Base-by-base conservation (phyloP, 495 filamentous ascomycete genomes). In the Jackrogersella minutella region DNA sequence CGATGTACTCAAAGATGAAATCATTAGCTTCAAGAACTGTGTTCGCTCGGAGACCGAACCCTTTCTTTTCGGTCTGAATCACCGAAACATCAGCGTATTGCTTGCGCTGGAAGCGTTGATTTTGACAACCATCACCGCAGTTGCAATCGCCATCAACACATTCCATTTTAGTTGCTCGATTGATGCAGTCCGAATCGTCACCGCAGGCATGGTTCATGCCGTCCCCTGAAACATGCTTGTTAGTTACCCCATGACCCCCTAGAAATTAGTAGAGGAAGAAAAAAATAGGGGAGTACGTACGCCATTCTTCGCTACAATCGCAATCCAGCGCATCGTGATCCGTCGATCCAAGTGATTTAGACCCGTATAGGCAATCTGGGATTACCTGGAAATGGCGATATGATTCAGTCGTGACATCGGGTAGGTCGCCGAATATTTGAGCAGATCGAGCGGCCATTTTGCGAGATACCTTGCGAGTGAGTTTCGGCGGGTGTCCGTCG, bases 121-220 rank as follows among this genome's bases (percentile, higher is more conserved):
- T 99, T 73, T 94, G 91, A 74, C 95, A 99, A 39, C 86, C 87
- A 28, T 84, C 74, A 37, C 93, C 94, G 79, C 95, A 99, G 66
- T 90, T 88, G 77, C 93, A 97, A 50, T 90, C 87, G 62, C 86
- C 85, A 39, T 88, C 87, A 16, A 91, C 84, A 74, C 95, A 99
- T 77, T 99, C 95, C 82, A 99, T 97, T 73, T 97, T 97, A 30
- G 95, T 98, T 54, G 91, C 90, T 73, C 96, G 92, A 75, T 99
- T 99, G 80, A 99, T 99, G 76, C 95, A 99, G 76, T 98, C 95
- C 14, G 95, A 97, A 77, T 98, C 93, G 65, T 96, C 92, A 36
- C 92, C 95, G 76, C 95, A 99, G 49, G 95, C 93, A 73, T 87
- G 78, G 79, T 99, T 99, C 77, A 81, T 66, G 76, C 82, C 62